Percentiles rank a stretch among this genome's conserved stretches.
Evolutionary conservation across 2,329 filamentous ascomycete genomes (phyloP).

Genomic region (Phaeosphaeria sp.): DNA sequence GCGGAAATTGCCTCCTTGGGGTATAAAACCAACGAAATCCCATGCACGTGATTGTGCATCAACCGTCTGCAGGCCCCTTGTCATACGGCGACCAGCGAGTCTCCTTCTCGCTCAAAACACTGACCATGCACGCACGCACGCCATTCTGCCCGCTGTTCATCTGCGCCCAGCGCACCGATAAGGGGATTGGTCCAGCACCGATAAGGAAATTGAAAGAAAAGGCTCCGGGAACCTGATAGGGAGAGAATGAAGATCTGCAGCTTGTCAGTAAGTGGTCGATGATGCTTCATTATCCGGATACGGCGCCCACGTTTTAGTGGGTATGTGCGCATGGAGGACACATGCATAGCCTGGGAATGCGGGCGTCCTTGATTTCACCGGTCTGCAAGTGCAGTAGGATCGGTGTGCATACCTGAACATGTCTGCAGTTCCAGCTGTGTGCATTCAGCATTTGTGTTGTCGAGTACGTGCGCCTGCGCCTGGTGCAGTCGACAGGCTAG

Average conservation of each 20-base stretch:
- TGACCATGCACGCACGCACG: slow-evolving; percentile 7
- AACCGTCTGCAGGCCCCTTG: slow-evolving; percentile 3
- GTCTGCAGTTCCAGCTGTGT: slow-evolving; percentile 21
- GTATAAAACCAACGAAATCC: slow-evolving; percentile 8
- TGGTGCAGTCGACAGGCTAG: slow-evolving; percentile 17
- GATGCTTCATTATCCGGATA: slow-evolving; percentile 5
- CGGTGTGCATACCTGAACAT: slow-evolving; percentile 15
- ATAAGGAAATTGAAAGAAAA: slow-evolving; percentile 12
- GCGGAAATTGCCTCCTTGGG: slow-evolving; percentile 26
- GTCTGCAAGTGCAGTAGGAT: neutral
- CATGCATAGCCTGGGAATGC: slow-evolving; percentile 3
- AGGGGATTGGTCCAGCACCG: slow-evolving; percentile 1
- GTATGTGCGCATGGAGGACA: neutral
- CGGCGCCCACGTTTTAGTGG: neutral
- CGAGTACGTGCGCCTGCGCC: neutral
- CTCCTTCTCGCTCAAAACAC: neutral
- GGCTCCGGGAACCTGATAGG: slow-evolving; percentile 2
- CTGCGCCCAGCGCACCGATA: slow-evolving; percentile 25
- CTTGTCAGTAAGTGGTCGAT: slow-evolving; percentile 10
- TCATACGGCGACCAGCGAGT: slow-evolving; percentile 1
- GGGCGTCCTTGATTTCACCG: neutral
- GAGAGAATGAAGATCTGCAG: slow-evolving; percentile 12
- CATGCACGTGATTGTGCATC: slow-evolving; percentile 18
- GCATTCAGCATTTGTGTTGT: slow-evolving; percentile 12
- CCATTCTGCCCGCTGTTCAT: slow-evolving; percentile 1